These are phyloP conservation scores for Platanthera guangdongensis DNA, from an alignment of 106 monocot genomes.

Conservation along the genomic window DNA sequence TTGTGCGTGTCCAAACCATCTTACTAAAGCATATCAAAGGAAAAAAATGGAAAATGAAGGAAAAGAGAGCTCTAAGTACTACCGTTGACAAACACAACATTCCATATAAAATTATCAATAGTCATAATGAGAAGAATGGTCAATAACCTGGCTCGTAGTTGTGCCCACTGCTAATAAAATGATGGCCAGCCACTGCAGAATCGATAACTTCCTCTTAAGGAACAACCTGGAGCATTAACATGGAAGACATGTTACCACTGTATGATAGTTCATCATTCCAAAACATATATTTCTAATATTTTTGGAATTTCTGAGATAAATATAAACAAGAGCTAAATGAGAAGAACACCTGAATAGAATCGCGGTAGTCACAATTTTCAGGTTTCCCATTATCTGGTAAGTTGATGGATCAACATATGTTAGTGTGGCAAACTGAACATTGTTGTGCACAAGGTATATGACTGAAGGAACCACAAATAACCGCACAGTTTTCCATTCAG, in stretches of 20 bases:
- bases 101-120: not conserved
- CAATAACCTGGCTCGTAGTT: constrained; percentile 81
- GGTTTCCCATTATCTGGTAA: constrained; percentile 98
- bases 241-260: not conserved
- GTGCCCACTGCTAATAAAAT: constrained; percentile 82
- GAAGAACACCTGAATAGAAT: constrained; percentile 70
- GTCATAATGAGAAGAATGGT: not conserved
- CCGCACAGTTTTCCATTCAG: constrained; percentile 70
- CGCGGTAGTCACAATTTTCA: constrained; percentile 96
- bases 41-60: not conserved
- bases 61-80: not conserved
- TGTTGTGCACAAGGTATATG: constrained; percentile 95
- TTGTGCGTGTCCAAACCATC: not conserved
- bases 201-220: constrained; percentile 64
- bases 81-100: not conserved
- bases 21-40: not conserved
- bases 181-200: constrained; percentile 91
- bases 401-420: constrained; percentile 88
- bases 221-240: constrained; percentile 51
- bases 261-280: not conserved
- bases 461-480: constrained; percentile 80
- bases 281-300: not conserved
- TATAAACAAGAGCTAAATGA: not conserved
- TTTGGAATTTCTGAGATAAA: not conserved
- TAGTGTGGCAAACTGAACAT: constrained; percentile 86